Evolutionary conservation across 768 basidiomycete genomes (phyloP).

Genomic region (Mycena filopes): DNA sequence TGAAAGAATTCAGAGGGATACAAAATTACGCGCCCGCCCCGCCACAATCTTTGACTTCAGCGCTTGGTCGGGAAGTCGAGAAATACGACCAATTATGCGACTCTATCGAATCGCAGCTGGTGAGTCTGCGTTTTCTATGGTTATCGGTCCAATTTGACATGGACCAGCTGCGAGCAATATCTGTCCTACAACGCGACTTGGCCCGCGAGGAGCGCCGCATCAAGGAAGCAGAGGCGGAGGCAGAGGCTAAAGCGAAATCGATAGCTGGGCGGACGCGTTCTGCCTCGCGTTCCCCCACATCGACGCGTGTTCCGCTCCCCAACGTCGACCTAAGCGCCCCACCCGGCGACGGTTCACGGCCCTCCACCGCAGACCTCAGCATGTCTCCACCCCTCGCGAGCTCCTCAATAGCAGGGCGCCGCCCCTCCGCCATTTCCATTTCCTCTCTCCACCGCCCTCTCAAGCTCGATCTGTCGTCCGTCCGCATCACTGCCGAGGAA

Average conservation of each 20-base stretch:
- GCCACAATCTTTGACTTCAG: conserved; percentile 69
- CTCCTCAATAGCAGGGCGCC: conserved; percentile 53
- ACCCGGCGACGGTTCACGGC: conserved; percentile 38
- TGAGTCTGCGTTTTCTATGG: conserved; percentile 44
- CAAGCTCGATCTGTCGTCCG: conserved; percentile 85
- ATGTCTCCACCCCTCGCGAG: conserved; percentile 39
- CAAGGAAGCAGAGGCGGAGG: conserved; percentile 48
- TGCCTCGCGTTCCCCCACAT: conserved; percentile 39
- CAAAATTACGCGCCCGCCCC: conserved; percentile 67
- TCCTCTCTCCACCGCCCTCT: conserved; percentile 82
- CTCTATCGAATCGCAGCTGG: conserved; percentile 77
- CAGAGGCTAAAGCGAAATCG: conserved; percentile 42
- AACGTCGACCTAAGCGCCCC: conserved; percentile 27
- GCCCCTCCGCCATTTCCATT: conserved; percentile 82
- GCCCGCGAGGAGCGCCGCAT: conserved; percentile 67
- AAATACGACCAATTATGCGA: conserved; percentile 86
- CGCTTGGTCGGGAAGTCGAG: conserved; percentile 79
- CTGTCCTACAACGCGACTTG: conserved; percentile 77
- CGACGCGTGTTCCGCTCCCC: conserved; percentile 34
- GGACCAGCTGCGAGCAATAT: conserved; percentile 74
- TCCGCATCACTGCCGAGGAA: conserved; percentile 75
- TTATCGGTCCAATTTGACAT: conserved; percentile 8
- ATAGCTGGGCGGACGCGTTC: conserved; percentile 36
- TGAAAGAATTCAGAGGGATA: conserved; percentile 57
- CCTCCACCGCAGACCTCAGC: conserved; percentile 48